These are phyloP conservation scores for Camillea tinctor DNA, from an alignment of 2,329 filamentous ascomycete genomes.

Conservation along the genomic window DNA sequence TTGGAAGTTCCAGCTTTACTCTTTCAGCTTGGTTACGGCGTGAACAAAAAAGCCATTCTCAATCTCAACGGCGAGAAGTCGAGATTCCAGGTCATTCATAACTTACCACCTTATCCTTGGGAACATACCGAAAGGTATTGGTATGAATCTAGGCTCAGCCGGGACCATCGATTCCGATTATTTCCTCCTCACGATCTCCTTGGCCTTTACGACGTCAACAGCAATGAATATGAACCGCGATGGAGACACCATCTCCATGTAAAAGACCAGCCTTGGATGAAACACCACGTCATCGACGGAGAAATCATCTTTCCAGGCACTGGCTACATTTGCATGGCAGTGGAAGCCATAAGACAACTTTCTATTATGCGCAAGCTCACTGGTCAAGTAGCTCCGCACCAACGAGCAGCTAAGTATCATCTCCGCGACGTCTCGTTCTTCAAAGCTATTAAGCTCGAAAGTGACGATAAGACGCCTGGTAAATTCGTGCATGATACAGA, in stretches of 20 bases:
- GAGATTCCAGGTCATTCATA: neutral
- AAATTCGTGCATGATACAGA: neutral
- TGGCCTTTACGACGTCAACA: neutral
- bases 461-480: too few relatives aligned
- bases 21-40: neutral
- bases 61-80: neutral
- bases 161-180: neutral
- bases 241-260: neutral
- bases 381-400: too few relatives aligned
- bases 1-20: neutral
- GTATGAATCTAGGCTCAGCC: neutral
- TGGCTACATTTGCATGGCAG: neutral
- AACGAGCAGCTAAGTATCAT: neutral
- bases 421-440: neutral
- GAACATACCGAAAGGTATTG: neutral
- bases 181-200: neutral
- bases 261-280: neutral
- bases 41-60: neutral
- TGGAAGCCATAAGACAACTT: neutral
- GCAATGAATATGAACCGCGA: neutral
- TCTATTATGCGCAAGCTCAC: neutral
- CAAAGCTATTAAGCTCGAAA: too few relatives aligned
- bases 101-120: neutral
- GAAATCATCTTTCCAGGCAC: neutral
- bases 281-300: neutral